Evolutionary conservation across 768 basidiomycete species (phyloP), one percentile per base, ranked within the genome.

Genomic region (Austroboletus festivus): DNA sequence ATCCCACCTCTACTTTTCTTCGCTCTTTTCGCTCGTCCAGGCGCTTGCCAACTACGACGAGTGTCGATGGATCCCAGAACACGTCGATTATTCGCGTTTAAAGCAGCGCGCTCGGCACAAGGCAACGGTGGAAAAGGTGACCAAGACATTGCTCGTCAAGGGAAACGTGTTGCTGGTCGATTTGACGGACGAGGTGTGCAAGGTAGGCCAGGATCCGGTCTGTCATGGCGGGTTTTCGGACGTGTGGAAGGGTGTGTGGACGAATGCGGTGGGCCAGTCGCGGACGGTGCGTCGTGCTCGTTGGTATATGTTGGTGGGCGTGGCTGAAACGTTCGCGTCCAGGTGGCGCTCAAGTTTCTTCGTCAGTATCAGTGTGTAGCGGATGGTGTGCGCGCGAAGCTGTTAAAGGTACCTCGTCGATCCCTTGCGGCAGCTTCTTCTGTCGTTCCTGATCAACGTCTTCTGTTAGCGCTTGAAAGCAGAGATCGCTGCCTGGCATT

Each of bases 271-370:
- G 69, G 57, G 76, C 68, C 57, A 69, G 20, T 53, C 57, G 18
- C 52, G 21, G 23, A 42, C 42, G 54, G 68, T 69, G 37, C 18
- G 53, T 47, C 7, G 22, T 4, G 24, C 31, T 31, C 4, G 24
- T 9, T 15, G 42, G 26, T 59, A 37, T 18, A 20, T 15, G 19
- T 22, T 38, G 3, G 16, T 15, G 6, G 24, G 47, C 12, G 5
- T 28, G 28, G 28, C 7, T 28, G 28, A 6, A 28, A 28, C 12
- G 28, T 6, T 12, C 7, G 7, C 28, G 28, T 30, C 10, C 47
- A 79, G 79, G 80, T 83, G 24, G 82, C 82, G 0, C 59, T 83
- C 45, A 83, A 83, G 62, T 77, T 74, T 56, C 61, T 83, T 38
- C 73, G 82, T 24, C 64, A 67, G 42, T 60, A 65, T 23, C 71